These are phyloP conservation scores for thale cress (Arabidopsis thaliana) DNA, from an alignment of 345 rosid species.

Conservation along the genomic window DNA sequence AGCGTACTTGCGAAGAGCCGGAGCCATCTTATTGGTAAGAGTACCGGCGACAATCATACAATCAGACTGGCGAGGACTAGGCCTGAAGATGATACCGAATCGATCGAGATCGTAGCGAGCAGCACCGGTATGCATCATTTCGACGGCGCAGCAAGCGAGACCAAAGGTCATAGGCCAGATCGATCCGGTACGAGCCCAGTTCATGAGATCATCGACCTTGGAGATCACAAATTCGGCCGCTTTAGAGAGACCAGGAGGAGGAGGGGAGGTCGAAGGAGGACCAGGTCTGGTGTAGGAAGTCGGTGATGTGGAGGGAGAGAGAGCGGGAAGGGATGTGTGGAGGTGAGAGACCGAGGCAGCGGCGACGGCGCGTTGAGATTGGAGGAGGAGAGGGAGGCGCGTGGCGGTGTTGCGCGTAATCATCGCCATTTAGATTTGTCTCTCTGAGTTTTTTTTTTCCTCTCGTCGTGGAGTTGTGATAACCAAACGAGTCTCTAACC, in stretches of 20 bases:
- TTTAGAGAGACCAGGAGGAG: constrained; percentile 76
- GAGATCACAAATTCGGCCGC: constrained; percentile 90
- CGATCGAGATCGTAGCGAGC: constrained; percentile 97
- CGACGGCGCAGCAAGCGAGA: constrained; percentile 98
- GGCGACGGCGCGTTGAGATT: constrained; percentile 53
- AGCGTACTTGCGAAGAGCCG: constrained; percentile 93
- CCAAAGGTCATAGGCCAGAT: constrained; percentile 99
- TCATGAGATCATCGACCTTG: constrained; percentile 91
- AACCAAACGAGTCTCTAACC: constrained; percentile 30
- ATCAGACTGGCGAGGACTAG: constrained; percentile 98
- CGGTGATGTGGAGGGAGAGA: constrained; percentile 58
- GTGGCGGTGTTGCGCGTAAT: constrained; percentile 64
- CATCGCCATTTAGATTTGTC: constrained; percentile 60
- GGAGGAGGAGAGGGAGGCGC: constrained; percentile 69
- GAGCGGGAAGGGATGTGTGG: constrained; percentile 62
- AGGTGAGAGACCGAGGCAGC: constrained; percentile 49
- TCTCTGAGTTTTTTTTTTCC: neutral
- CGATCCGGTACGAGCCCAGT: constrained; percentile 96
- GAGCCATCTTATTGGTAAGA: constrained; percentile 99
- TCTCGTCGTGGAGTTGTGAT: constrained; percentile 36
- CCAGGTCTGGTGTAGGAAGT: constrained; percentile 63
- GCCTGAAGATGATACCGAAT: constrained; percentile 92
- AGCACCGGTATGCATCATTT: constrained; percentile 99
- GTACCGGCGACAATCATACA: constrained; percentile 99
- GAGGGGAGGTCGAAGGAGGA: constrained; percentile 59